A percentile compares a stretch with the other conserved stretches of the same genome.
Conservation (phyloP, 2,329 filamentous ascomycete genomes). For the Alternaria gaisen region DNA sequence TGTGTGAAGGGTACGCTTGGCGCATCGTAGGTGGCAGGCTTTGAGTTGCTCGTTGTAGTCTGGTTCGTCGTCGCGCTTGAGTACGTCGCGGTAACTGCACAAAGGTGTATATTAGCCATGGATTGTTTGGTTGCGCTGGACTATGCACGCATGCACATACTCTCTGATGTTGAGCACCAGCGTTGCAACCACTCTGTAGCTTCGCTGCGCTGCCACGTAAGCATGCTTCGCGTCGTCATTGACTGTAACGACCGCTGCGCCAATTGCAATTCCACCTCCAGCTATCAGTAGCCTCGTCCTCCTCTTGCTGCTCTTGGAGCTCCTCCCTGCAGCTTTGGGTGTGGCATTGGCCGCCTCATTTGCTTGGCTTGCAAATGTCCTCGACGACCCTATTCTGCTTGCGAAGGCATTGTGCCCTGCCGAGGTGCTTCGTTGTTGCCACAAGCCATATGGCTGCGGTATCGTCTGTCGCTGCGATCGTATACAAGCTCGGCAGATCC, state of each 20-base stretch:
- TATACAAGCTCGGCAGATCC: slow-evolving; percentile 49
- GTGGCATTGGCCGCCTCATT: slow-evolving; percentile 8
- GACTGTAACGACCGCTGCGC: slow-evolving; percentile 59
- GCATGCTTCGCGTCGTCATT: slow-evolving; percentile 76
- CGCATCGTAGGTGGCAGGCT: slow-evolving; percentile 91
- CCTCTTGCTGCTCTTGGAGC: slow-evolving; percentile 34
- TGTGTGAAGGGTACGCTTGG: slow-evolving; percentile 82
- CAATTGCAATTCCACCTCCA: slow-evolving; percentile 43
- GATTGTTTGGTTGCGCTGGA: neutral
- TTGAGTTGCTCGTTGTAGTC: slow-evolving; percentile 75
- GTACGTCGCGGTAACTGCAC: slow-evolving; percentile 81
- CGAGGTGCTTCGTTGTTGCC: slow-evolving; percentile 29
- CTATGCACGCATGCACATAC: slow-evolving; percentile 59
- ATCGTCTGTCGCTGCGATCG: slow-evolving; percentile 33
- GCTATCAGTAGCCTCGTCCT: slow-evolving; percentile 39
- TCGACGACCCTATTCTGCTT: slow-evolving; percentile 7
- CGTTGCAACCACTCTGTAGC: slow-evolving; percentile 78
- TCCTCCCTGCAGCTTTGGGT: slow-evolving; percentile 11
- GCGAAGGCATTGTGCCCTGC: slow-evolving; percentile 8
- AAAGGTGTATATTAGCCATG: slow-evolving; percentile 24
- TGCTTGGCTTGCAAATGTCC: slow-evolving; percentile 25
- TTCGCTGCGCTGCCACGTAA: slow-evolving; percentile 78
- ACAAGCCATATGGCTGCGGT: slow-evolving; percentile 25
- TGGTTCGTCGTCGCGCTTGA: slow-evolving; percentile 73
- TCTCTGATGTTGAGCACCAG: slow-evolving; percentile 88